These are phyloP conservation scores for Trichoderma simmonsii DNA, from an alignment of 2,329 filamentous ascomycete species.

Conservation along the genomic window DNA sequence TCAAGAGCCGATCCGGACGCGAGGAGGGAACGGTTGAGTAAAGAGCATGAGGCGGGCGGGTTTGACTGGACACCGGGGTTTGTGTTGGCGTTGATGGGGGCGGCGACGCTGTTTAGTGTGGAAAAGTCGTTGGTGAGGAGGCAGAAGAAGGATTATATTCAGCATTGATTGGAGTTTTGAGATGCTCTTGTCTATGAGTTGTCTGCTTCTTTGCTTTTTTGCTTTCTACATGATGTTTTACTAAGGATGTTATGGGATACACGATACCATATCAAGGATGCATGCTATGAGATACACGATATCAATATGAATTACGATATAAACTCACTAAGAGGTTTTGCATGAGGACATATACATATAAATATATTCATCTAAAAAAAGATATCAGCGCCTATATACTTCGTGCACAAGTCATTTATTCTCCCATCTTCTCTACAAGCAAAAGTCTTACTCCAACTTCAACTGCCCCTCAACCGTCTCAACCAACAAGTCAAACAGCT, in stretches of 20 bases:
- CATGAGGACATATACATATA: not conserved
- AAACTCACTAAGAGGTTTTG: not conserved
- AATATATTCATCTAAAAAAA: not conserved
- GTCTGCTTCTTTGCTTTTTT: not conserved
- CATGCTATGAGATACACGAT: not conserved
- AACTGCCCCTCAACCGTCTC: conserved; percentile 56
- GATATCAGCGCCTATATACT: not conserved
- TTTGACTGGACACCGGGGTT: conserved; percentile 19
- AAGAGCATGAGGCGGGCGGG: conserved; percentile 16
- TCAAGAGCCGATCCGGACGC: conserved; percentile 13
- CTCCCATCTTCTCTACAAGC: not conserved
- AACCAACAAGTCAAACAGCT: conserved; percentile 72
- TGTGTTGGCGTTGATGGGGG: conserved; percentile 17
- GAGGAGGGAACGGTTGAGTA: not conserved
- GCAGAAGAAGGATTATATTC: conserved; percentile 9
- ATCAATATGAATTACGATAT: not conserved
- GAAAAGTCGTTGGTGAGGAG: conserved; percentile 15
- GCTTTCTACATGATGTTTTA: not conserved
- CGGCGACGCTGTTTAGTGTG: conserved; percentile 15
- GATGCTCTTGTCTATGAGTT: not conserved
- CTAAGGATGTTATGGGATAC: not conserved
- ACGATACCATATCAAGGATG: not conserved
- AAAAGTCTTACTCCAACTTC: conserved; percentile 10
- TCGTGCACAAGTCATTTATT: not conserved
- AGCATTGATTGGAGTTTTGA: not conserved